Conservation (phyloP, 179 eudicot species). For the Actinidia polygama region DNA sequence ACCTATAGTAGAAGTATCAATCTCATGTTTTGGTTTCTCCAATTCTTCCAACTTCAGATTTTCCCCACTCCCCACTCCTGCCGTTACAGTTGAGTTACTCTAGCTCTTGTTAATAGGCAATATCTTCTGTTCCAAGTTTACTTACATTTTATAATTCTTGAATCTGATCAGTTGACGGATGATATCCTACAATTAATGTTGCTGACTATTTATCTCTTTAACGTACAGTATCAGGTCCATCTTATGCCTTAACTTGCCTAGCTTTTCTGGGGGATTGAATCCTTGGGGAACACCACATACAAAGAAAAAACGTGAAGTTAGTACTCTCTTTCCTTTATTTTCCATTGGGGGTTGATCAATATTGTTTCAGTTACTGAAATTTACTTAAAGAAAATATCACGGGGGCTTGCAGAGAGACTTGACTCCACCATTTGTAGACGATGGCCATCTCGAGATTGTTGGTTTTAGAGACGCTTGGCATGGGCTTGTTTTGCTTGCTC, state of each 20-base stretch:
- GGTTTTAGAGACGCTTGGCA: constrained; percentile 99
- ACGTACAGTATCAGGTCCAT: constrained; percentile 87
- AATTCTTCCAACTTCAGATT: too few species aligned
- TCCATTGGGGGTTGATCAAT: neutral
- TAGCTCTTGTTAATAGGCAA: too few species aligned
- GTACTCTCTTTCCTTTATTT: constrained; percentile 26
- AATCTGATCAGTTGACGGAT: neutral
- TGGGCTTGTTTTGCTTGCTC: constrained; percentile 85
- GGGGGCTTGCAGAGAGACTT: constrained; percentile 58
- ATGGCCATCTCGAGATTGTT: constrained; percentile 88
- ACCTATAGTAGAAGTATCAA: neutral
- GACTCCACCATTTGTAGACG: constrained; percentile 91
- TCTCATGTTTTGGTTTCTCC: neutral
- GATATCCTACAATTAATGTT: neutral
- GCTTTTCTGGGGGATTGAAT: constrained; percentile 96
- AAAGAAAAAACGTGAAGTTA: constrained; percentile 59
- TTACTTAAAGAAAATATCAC: neutral
- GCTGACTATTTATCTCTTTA: neutral
- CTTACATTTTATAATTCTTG: neutral
- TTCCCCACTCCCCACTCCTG: too few species aligned
- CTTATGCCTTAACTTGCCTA: constrained; percentile 95
- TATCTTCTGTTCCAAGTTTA: neutral
- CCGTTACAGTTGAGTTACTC: too few species aligned
- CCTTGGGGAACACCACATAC: constrained; percentile 95
- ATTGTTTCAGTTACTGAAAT: neutral